Conservation (phyloP, 768 basidiomycete genomes). For the Boletellus ananiceps region DNA sequence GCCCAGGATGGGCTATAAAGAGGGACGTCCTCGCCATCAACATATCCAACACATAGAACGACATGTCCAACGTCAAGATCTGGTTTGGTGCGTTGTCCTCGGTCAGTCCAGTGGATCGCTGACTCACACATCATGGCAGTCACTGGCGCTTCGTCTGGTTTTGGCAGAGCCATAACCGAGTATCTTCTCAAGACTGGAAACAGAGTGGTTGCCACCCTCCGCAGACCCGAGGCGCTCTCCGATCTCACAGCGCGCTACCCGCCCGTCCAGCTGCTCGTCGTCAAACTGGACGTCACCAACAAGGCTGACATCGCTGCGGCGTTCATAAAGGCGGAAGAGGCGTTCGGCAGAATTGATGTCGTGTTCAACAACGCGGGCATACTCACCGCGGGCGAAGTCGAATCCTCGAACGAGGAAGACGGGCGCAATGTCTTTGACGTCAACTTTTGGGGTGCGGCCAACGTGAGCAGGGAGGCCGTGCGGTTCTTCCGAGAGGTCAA, state of each 20-base stretch:
- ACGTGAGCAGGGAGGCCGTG: not conserved
- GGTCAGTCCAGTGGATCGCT: not conserved
- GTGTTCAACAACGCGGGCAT: slow-evolving; percentile 36
- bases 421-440: slow-evolving; percentile 36
- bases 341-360: slow-evolving; percentile 35
- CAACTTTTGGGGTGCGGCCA: slow-evolving; percentile 28
- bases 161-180: slow-evolving; percentile 35
- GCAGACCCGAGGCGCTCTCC: slow-evolving; percentile 32
- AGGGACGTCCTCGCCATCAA: too few species aligned
- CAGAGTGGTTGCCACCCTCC: slow-evolving; percentile 41
- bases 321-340: slow-evolving; percentile 21
- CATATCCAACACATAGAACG: too few species aligned
- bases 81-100: slow-evolving; percentile 13
- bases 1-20: too few species aligned
- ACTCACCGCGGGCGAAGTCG: slow-evolving; percentile 32
- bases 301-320: slow-evolving; percentile 21
- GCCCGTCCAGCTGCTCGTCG: slow-evolving; percentile 24
- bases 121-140: slow-evolving; percentile 3
- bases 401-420: slow-evolving; percentile 27
- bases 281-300: slow-evolving; percentile 32
- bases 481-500: not conserved
- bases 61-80: slow-evolving; percentile 16
- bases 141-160: slow-evolving; percentile 38
- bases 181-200: slow-evolving; percentile 33
- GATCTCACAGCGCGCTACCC: slow-evolving; percentile 24